Evolutionary conservation across 257 asterid genomes (phyloP), one percentile per base, ranked within the genome.

Genomic region (Fraxinus quadrangulata): DNA sequence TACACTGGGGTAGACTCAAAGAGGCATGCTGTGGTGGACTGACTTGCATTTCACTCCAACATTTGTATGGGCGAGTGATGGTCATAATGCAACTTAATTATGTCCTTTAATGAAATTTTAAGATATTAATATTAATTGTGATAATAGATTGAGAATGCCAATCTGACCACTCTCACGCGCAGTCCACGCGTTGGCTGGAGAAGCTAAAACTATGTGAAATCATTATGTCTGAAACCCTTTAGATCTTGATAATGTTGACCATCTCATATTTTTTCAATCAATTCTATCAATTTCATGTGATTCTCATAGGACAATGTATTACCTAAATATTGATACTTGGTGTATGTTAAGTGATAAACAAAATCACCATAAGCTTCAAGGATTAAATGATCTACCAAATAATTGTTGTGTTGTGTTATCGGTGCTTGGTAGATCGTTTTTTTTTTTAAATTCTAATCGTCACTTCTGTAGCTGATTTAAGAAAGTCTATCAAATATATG

Each of bases 1-100:
- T 14, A 26, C 33, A 4, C 7, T 63, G 69, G 34, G 33, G 69
- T 61, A 61, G 33, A 23, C 68, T 23, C 5, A 61, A 56, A 56
- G 17, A n/a, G 28, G 5, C 3, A 6, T 56, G 66, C 21, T 23
- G 33, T 26, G 69, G 17, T 63, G 36, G 36, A 74, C 12, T 78
- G 11, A 77, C 82, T 86, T 86, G 84, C 79, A 86, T 83, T 81
- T 86, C 49, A 83, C 87, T 83, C 81, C 84, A 85, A 47, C 86
- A 81, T 72, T 31, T 9, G 51, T 21, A 47, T 24, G 16, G 31
- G 51, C 2, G 14, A 13, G 61, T 31, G 31, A 51, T 68, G 14
- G 74, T 79, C 82, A 75, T 82, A 37, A 40, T 70, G 76, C 77
- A 54, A 71, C 72, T 51, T 82, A 80, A 82, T 81, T 76, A 81